A percentile compares a stretch with the other conserved stretches of the same genome.
phyloP scores from a whole-genome alignment of 2,329 filamentous ascomycete genomes.

The Alternaria angustiovoidea region DNA sequence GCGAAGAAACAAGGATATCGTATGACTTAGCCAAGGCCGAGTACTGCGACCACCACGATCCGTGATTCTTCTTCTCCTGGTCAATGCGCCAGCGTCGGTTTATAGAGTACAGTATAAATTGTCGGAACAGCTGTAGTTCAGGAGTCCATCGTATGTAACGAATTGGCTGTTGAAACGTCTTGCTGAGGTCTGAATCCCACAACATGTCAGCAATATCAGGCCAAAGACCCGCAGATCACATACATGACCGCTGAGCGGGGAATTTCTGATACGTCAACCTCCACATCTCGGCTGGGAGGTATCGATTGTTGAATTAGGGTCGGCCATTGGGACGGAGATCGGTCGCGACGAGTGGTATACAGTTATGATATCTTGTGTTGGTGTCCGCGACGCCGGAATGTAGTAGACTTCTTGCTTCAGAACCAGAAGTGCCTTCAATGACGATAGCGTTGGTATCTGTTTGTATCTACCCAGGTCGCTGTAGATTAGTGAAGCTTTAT shows the following conservation, averaged over 20 bases:
- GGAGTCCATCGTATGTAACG: too few relatives aligned
- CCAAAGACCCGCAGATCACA: not conserved
- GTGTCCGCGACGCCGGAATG: not conserved
- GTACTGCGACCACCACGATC: not conserved
- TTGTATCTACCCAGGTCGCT: not conserved
- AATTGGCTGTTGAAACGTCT: not conserved
- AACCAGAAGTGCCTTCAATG: not conserved
- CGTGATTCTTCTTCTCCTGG: not conserved
- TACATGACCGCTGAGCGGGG: conserved; percentile 4
- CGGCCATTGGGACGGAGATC: conserved; percentile 16
- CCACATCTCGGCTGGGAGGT: conserved; percentile 27
- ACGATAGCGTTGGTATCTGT: not conserved
- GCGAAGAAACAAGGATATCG: not conserved
- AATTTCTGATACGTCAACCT: conserved; percentile 12
- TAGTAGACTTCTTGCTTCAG: too few relatives aligned
- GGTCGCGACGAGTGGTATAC: not conserved
- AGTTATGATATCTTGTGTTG: not conserved
- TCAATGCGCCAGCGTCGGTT: not conserved
- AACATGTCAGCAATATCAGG: not conserved
- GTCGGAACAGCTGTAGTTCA: not conserved
- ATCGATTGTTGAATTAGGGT: conserved; percentile 15
- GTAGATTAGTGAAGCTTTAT: not conserved
- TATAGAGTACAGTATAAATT: not conserved
- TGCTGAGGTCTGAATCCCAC: not conserved
- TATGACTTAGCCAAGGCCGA: not conserved